Conservation (phyloP, 345 rosid genomes). For the Combretum micranthum region DNA sequence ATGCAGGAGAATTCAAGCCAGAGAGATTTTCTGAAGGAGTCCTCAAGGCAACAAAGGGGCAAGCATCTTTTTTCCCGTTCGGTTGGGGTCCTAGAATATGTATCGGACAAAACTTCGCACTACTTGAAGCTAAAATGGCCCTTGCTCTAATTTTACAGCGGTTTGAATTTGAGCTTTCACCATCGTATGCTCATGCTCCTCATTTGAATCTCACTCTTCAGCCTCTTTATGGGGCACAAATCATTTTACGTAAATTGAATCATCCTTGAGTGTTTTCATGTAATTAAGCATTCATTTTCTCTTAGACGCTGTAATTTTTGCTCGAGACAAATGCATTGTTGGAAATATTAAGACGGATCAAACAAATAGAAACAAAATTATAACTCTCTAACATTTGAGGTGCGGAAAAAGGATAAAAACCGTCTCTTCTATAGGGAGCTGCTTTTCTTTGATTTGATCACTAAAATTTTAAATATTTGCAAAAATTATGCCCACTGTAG, state of each 20-base stretch:
- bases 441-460: too few relatives aligned
- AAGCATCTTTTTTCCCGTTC: conserved; percentile 46
- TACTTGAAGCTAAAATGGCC: conserved; percentile 49
- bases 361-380: too few relatives aligned
- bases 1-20: conserved; percentile 62
- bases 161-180: background rate
- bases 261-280: too few relatives aligned
- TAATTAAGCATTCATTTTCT: too few relatives aligned
- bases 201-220: conserved; percentile 29
- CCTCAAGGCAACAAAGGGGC: conserved; percentile 55
- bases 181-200: conserved; percentile 21
- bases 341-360: too few relatives aligned
- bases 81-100: conserved; percentile 58
- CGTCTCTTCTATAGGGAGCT: too few relatives aligned
- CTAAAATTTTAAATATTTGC: too few relatives aligned
- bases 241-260: conserved; percentile 27
- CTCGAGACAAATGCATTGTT: too few relatives aligned
- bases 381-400: too few relatives aligned
- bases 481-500: too few relatives aligned
- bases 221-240: conserved; percentile 57
- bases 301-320: too few relatives aligned
- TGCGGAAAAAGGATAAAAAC: too few relatives aligned
- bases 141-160: conserved; percentile 24
- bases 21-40: conserved; percentile 55
- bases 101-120: conserved; percentile 60